Base-by-base conservation (phyloP, 202 grass and related monocot genomes). In the Carex arenaria region DNA sequence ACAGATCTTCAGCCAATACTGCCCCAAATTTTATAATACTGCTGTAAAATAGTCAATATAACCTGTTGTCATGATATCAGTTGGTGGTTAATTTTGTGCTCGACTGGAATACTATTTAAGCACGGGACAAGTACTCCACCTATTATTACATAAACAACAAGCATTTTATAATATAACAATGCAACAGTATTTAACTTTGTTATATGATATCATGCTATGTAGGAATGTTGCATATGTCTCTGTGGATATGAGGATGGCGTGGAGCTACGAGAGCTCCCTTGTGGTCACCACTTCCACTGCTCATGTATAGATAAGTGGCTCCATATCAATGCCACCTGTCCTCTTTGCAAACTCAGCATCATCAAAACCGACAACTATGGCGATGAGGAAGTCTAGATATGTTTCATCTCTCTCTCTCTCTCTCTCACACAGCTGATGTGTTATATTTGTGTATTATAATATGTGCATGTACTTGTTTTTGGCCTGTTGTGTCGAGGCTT, bases 181-280 rank as follows among this genome's bases (percentile, higher is more conserved):
- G 2, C 49, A 17, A 31, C 8, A 9, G 36, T 10, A 34, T 77
- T 71, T 31, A 77, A 34, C 2, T 71, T 49, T 77, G 52, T 18
- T 28, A 17, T 57, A 56, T 32, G 23, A 57, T 57, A 56, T 53
- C 71, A 70, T 72, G 20, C 15, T 76, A 64, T 87, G 34, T 79
- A 95, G 90, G 93, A 95, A 84, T 95, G 93, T 42, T 92, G 93
- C 64, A 92, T 95, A 72, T 95, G 93, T 84, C 57, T 95, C 13
- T 90, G 88, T 49, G 79, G 84, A 0, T 95, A 95, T 79, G 93
- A 95, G 90, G 93, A 95, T 84, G 87, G 85, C 3, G 90, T 12
- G 0, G 90, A 92, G 51, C 79, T 95, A n/a, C 79, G 87, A 19
- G 86, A 92, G 36, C 90, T 95, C 53, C 93, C 90, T 14, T 95